A percentile compares a stretch with the other conserved stretches of the same genome.
Evolutionary conservation across 2,329 filamentous ascomycete genomes (phyloP).

Genomic region (Thielaviopsis cerberus): DNA sequence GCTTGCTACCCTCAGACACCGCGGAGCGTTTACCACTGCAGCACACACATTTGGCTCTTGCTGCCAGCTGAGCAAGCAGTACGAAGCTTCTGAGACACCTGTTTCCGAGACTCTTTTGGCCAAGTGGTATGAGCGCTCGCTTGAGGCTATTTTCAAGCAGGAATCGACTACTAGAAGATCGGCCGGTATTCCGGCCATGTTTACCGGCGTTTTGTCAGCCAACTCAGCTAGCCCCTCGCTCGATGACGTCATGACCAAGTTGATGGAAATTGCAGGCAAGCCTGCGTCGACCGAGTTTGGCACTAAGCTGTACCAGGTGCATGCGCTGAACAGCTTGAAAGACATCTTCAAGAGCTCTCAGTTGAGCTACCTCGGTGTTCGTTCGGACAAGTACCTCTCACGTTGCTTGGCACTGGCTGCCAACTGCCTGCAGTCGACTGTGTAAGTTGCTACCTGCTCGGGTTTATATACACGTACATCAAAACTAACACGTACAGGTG

Average conservation of each 20-base stretch:
- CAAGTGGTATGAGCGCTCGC: constrained; percentile 55
- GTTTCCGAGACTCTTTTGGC: constrained; percentile 31
- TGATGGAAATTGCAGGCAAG: constrained; percentile 39
- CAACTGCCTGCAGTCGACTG: constrained; percentile 55
- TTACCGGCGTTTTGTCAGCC: constrained; percentile 62
- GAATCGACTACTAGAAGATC: constrained; percentile 74
- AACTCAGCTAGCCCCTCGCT: constrained; percentile 43
- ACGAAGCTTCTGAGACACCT: constrained; percentile 17
- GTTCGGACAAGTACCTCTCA: constrained; percentile 56
- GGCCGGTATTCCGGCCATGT: constrained; percentile 73
- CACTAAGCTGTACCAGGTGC: constrained; percentile 68
- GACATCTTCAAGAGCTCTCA: constrained; percentile 76
- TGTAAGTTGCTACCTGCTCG: constrained; percentile 29
- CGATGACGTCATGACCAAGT: constrained; percentile 40
- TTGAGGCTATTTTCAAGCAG: constrained; percentile 54
- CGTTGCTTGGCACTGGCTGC: constrained; percentile 63
- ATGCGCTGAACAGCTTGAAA: constrained; percentile 84
- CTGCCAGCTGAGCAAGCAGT: constrained; percentile 45
- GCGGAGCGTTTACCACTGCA: constrained; percentile 85
- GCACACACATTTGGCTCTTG: constrained; percentile 71
- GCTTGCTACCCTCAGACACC: constrained; percentile 64
- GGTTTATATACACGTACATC: not conserved
- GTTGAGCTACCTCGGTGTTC: constrained; percentile 51
- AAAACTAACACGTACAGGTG: constrained; percentile 33
- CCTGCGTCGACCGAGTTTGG: constrained; percentile 38